Base-by-base conservation (phyloP, 2,329 filamentous ascomycete species). In the Colletotrichum coccodes region DNA sequence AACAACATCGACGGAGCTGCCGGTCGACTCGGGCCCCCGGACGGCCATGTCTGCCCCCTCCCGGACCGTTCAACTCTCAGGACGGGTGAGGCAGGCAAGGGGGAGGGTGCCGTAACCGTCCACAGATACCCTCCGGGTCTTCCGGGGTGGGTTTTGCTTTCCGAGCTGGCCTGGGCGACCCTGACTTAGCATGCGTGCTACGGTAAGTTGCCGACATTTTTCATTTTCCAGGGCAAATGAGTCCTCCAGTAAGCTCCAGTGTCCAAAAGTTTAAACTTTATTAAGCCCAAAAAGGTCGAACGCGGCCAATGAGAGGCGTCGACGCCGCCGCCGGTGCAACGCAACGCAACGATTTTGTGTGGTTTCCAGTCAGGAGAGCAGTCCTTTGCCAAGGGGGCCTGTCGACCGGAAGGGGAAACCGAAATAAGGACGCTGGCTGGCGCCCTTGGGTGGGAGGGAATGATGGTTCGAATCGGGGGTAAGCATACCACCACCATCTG, bases 171-270 rank as follows among this genome's bases (percentile, higher is more conserved):
- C 30, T 53, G 26, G 46, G 21, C 42, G 52, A 52, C 52, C 46
- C 64, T 58, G 64, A 38, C 60, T 58, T 40, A 64, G 52, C 30
- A 64, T 38, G 58, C 50, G 42, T 49, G 49, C 34, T 44, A 57
- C 23, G 49, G 4, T 21, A 23, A 64, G 28, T 14, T 21, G 9
- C n/a, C n/a, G 38, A 38, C 50, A 28, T 61, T 40, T 44, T 38
- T 23, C 21, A 42, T 11, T 34, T 23, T 23, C 26, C 8, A 34
- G 49, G 26, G 14, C 28, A 68, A 65, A 64, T 68, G 53, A 54
- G 46, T 14, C 46, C 40, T 26, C 38, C 53, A 65, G 46, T 44
- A 60, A 38, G 28, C 66, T 65, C 49, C 66, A 54, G 32, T 26
- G 21, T 14, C 59, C 46, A 54, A 65, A 68, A 64, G 60, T 44